Evolutionary conservation across 2,329 filamentous ascomycete genomes (phyloP).

Genomic region (Pseudocercospora eumusae): DNA sequence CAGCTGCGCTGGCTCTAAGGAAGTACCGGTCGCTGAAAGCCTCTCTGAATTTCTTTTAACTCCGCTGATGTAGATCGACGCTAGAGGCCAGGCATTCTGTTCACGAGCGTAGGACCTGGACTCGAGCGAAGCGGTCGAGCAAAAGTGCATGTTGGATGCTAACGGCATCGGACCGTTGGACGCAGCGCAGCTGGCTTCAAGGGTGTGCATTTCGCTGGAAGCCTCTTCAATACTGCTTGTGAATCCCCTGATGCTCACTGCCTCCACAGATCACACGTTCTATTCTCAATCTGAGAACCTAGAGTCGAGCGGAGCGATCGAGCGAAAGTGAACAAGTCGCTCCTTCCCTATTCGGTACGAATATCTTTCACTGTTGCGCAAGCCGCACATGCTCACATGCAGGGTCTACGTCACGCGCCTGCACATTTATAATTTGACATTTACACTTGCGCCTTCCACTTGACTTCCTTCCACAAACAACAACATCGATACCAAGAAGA

Average conservation of each 20-base stretch:
- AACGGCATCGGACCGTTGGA: no score
- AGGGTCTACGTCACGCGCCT: background rate
- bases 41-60: background rate
- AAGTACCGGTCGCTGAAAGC: background rate
- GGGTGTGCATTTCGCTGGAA: background rate
- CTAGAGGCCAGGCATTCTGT: background rate
- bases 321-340: background rate
- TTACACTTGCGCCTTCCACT: constrained; percentile 1
- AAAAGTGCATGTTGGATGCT: background rate
- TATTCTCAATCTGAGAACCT: background rate
- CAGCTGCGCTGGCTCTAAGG: no score
- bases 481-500: constrained; percentile 11
- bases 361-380: constrained; percentile 6
- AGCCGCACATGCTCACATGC: constrained; percentile 3
- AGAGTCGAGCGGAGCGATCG: background rate
- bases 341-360: constrained; percentile 6
- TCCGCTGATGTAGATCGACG: background rate
- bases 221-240: background rate
- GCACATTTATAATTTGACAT: background rate
- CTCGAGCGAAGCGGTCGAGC: background rate
- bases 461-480: constrained; percentile 16
- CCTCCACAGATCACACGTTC: background rate
- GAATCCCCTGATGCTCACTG: background rate
- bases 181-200: no score
- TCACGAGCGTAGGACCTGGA: no score